Evolutionary conservation across 1,284 basidiomycete species (phyloP).

Genomic region (Tetrapyrgos nigripes): DNA sequence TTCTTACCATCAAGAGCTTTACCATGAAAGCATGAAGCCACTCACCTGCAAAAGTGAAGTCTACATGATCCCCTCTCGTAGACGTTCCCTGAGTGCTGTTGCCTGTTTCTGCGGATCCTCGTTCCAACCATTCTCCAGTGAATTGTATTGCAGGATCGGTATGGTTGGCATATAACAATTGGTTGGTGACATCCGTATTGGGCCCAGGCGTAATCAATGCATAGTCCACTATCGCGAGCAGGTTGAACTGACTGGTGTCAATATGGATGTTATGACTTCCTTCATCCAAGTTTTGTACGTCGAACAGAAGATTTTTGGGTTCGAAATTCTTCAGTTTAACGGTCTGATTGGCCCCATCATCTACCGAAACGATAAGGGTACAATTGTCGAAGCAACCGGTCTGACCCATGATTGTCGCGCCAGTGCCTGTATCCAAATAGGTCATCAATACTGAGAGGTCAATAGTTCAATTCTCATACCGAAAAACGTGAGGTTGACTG

Average conservation of each 20-base stretch:
- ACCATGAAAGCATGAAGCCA: not conserved
- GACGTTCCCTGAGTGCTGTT: not conserved
- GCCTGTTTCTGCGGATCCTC: not conserved
- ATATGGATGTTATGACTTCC: not conserved
- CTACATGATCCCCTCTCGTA: not conserved
- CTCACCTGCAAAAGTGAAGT: not conserved
- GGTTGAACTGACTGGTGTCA: not conserved
- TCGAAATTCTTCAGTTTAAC: not conserved
- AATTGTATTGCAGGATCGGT: not conserved
- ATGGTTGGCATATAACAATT: not conserved
- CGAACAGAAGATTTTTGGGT: not conserved
- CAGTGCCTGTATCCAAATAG: not conserved
- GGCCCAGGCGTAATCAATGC: not conserved
- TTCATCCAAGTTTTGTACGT: not conserved
- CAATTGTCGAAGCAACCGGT: not conserved
- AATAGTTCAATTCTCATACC: no score
- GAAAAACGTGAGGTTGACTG: no score
- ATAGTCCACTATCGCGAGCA: not conserved
- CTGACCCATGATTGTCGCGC: not conserved
- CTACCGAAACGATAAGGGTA: not conserved
- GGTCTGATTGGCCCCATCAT: not conserved
- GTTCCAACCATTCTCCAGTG: not conserved
- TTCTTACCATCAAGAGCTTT: not conserved
- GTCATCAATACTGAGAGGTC: no score
- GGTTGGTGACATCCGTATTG: not conserved